Conservation (phyloP, 148 eudicot genomes). For the Salicornia ramosissima region DNA sequence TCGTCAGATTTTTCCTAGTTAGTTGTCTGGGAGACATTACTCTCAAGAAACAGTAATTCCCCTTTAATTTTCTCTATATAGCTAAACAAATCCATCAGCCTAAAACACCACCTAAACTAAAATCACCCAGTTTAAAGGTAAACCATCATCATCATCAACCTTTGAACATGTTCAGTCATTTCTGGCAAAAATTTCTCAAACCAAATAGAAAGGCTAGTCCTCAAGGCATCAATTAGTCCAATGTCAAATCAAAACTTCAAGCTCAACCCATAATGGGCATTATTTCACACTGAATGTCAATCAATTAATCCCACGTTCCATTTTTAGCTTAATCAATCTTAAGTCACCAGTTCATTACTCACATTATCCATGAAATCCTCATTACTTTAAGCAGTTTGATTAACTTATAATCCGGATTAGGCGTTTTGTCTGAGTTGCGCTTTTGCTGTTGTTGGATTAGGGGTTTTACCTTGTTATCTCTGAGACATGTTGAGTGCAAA, state of each 20-base stretch:
- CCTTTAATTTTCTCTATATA: background rate
- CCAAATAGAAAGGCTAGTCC: no score
- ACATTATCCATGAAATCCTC: no score
- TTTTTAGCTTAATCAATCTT: background rate
- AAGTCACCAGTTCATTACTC: no score
- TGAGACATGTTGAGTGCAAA: slow-evolving; percentile 83
- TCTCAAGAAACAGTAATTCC: background rate
- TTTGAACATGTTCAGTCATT: background rate
- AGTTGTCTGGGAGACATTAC: background rate
- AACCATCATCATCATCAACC: background rate
- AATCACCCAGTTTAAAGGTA: background rate
- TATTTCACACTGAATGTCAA: background rate
- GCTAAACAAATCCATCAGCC: background rate
- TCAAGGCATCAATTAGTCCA: background rate
- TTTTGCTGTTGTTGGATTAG: slow-evolving; percentile 8
- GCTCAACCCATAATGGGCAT: background rate
- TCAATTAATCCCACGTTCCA: background rate
- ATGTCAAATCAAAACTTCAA: slow-evolving; percentile 1
- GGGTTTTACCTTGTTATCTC: slow-evolving; percentile 86
- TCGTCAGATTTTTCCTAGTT: background rate
- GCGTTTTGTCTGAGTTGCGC: no score
- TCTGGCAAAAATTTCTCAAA: background rate
- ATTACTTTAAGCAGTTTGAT: background rate
- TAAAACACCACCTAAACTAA: background rate
- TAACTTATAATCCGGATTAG: no score